Evolutionary conservation across 129 eudicot genomes (phyloP), one percentile per base, ranked within the genome.

Genomic region (Centrapalus pauciflorus): DNA sequence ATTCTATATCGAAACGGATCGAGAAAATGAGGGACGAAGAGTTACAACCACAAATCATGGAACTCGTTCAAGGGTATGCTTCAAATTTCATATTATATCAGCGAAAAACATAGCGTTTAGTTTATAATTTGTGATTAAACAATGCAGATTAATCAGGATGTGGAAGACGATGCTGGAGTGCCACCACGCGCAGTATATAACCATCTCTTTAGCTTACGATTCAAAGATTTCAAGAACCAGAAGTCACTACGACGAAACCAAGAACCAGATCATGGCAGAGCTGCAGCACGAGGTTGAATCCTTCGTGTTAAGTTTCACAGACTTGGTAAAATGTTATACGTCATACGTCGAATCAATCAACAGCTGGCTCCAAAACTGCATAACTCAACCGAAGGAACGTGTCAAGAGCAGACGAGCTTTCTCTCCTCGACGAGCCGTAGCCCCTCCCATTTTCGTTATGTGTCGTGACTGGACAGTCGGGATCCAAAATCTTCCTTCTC

Each of bases 11-110:
- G 16, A 92, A 88, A 75, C 66, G 98, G 35, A 92, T 92, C 4
- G 98, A 88, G 77, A 85, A 88, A 78, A 88, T 92, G 88, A 80
- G 98, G 72, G 98, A 88, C 2, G 90, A 92, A 67, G 98, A 92
- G 77, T 70, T 92, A 76, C 87, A 81, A 58, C 98, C 98, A 7
- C 98, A 92, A 75, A 84, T 88, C 35, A 27, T 81, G 16, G 98
- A 92, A 72, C 87, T 92, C 30, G 71, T 92, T 70, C 88, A 83
- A 46, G 98, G 96, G 98, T 91, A 71, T 85, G 81, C 59, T 25
- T 33, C 9, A 55, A 30, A 69, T 23, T 37, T 55, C 12, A 37
- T 5, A 25, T 41, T n/a, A 57, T 13, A 27, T 17, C 20, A 63
- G 9, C 8, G 46, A 21, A 48, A 66, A 46, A 17, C 2, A 9